Percentiles rank a stretch among this genome's conserved stretches.
phyloP scores from a whole-genome alignment of 495 filamentous ascomycete species.

The Clohesyomyces aquaticus region DNA sequence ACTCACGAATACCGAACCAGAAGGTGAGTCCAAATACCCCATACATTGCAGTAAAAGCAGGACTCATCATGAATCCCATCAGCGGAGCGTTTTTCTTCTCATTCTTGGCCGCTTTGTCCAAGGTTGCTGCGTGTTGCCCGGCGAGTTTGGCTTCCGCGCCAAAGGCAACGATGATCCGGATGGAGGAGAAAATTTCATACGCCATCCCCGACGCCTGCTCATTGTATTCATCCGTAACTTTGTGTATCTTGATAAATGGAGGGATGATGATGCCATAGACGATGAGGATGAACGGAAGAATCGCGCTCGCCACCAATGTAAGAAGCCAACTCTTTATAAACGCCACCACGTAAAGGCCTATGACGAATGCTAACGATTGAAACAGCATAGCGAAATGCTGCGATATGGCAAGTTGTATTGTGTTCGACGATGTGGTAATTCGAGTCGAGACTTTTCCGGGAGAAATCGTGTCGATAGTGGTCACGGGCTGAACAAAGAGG shows the following conservation, averaged over 20 bases:
- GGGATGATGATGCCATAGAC: constrained; percentile 61
- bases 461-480: constrained; percentile 42
- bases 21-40: constrained; percentile 42
- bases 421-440: constrained; percentile 44
- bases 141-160: constrained; percentile 62
- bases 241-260: constrained; percentile 59
- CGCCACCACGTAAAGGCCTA: constrained; percentile 42
- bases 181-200: constrained; percentile 52
- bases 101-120: constrained; percentile 60
- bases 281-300: constrained; percentile 59
- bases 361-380: constrained; percentile 41
- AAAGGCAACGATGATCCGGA: constrained; percentile 63
- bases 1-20: constrained; percentile 45
- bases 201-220: constrained; percentile 64
- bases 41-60: constrained; percentile 41
- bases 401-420: constrained; percentile 43
- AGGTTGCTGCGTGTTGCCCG: constrained; percentile 57
- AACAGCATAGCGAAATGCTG: constrained; percentile 43
- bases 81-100: constrained; percentile 58
- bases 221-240: constrained; percentile 61
- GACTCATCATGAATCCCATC: constrained; percentile 46
- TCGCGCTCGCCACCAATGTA: constrained; percentile 54
- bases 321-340: constrained; percentile 42
- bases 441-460: constrained; percentile 44
- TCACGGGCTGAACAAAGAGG: constrained; percentile 42